Base-by-base conservation (phyloP, 345 rosid species). In the Erysimum cheiranthoides region DNA sequence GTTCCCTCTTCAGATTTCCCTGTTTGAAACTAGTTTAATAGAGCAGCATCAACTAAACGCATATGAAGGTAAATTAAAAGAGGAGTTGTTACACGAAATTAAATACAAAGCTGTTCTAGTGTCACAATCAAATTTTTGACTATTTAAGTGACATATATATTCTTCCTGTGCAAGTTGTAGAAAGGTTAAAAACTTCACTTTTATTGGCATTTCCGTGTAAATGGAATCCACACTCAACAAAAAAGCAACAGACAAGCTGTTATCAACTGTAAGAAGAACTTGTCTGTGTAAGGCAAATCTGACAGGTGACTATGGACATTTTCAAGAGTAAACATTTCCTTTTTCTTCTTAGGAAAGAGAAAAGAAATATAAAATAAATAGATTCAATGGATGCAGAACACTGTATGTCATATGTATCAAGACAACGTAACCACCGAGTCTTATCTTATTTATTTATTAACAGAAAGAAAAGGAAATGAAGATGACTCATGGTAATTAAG, bases 91-190 rank as follows among this genome's bases (percentile, higher is more conserved):
- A 39, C 35, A 56, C 45, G 66, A 74, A 66, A n/a, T n/a, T n/a
- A n/a, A 30, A 17, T 36, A 36, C 57, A 62, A 63, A 63, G 34
- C 66, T 71, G 63, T 71, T 72, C 63, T 39, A 58, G n/a, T 59
- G 68, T 78, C 81, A 51, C 57, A 65, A 71, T 78, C 81, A 59
- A 78, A 66, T 50, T 78, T 71, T 71, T 31, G 68, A 50, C 47
- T 57, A 36, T 54, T 9, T 25, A 1, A 59, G 61, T 66, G 77
- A 59, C 54, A 71, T 30, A 21, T 39, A 14, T 45, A 58, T 71
- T 58, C 25, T 78, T 60, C 58, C 31, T 32, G 11, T 57, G 81
- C 68, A 78, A 78, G 68, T 77, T 57, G 80, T 35, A 10, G 28
- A 64, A 70, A 63, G 38, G 62, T 5, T 40, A 18, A 51, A 32